Evolutionary conservation across 2,329 filamentous ascomycete species (phyloP).

Genomic region (Coleophoma cylindrospora): DNA sequence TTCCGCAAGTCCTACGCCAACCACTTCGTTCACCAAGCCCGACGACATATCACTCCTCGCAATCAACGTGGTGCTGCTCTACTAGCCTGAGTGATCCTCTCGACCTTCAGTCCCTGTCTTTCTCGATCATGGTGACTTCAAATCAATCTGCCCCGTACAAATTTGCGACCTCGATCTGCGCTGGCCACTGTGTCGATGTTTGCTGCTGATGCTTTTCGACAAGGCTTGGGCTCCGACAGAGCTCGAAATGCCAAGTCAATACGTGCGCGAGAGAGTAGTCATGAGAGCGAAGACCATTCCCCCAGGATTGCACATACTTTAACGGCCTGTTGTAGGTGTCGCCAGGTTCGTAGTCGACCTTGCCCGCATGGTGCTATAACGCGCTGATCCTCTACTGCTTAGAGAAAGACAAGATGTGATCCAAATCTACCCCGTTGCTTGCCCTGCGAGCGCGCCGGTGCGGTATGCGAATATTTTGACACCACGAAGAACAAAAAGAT

Average conservation of each 20-base stretch:
- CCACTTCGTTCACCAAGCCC: too few relatives aligned
- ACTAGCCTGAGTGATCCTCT: background rate
- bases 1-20: too few relatives aligned
- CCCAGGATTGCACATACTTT: slow-evolving; percentile 71
- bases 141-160: too few relatives aligned
- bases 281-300: slow-evolving; percentile 45
- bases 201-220: slow-evolving; percentile 53
- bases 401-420: slow-evolving; percentile 97
- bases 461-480: slow-evolving; percentile 93
- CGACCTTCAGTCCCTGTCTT: background rate
- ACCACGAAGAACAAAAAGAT: slow-evolving; percentile 81
- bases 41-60: too few relatives aligned
- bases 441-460: slow-evolving; percentile 88
- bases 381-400: slow-evolving; percentile 5
- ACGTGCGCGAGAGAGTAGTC: slow-evolving; percentile 23
- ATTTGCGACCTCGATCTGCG: too few relatives aligned
- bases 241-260: slow-evolving; percentile 24
- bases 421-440: slow-evolving; percentile 85
- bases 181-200: slow-evolving; percentile 42
- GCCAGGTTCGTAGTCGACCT: slow-evolving; percentile 52
- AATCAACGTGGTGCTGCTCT: background rate
- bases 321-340: slow-evolving; percentile 75
- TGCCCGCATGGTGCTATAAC: slow-evolving; percentile 1
- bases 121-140: background rate
- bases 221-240: slow-evolving; percentile 39